phyloP scores from a whole-genome alignment of 768 basidiomycete species.

The Tylopilus subfusipes region DNA sequence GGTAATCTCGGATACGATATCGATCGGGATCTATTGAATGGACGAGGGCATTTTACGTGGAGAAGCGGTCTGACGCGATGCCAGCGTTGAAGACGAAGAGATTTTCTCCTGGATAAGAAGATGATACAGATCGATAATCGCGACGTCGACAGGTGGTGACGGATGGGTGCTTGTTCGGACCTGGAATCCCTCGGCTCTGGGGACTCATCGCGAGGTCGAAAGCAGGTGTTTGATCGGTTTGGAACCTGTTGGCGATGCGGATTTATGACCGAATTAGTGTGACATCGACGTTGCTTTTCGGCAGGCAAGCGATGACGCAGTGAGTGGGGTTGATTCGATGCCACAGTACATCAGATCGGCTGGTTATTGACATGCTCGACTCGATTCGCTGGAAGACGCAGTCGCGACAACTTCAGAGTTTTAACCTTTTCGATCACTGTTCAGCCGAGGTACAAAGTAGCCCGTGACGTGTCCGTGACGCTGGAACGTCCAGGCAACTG shows the following conservation, averaged over 20 bases:
- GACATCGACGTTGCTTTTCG: background rate
- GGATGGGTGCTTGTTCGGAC: conserved; percentile 6
- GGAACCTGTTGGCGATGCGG: background rate
- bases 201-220: conserved; percentile 6
- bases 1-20: conserved; percentile 5
- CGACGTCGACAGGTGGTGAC: conserved; percentile 2
- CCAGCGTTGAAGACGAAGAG: conserved; percentile 3
- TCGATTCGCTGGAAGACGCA: background rate
- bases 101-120: conserved; percentile 16
- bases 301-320: background rate
- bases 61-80: conserved; percentile 13
- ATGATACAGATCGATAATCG: conserved; percentile 20
- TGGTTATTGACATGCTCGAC: background rate
- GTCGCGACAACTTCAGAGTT: conserved; percentile 14
- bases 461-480: background rate
- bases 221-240: conserved; percentile 3
- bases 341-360: background rate
- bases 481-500: conserved; percentile 5
- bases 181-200: conserved; percentile 16
- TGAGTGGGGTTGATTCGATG: background rate
- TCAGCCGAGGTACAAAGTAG: background rate
- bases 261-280: background rate
- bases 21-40: conserved; percentile 11
- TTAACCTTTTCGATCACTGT: conserved; percentile 20
- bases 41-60: conserved; percentile 19